Evolutionary conservation across 257 asterid species (phyloP).

Genomic region (Cruciata laevipes): DNA sequence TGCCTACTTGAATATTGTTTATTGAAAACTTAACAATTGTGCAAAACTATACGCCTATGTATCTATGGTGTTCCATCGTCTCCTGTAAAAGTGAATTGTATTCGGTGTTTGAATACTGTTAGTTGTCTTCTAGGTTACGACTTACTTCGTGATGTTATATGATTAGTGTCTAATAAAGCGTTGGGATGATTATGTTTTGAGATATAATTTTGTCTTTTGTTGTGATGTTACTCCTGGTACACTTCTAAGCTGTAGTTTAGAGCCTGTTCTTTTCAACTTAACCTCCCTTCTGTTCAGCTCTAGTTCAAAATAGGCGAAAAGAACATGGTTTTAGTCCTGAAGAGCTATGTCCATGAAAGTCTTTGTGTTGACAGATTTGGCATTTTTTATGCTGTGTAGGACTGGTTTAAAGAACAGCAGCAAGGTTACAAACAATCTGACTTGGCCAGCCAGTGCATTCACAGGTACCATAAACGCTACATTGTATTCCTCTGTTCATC

Average conservation of each 20-base stretch:
- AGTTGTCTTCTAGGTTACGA: not conserved
- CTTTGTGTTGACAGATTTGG: not conserved
- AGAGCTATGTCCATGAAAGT: not conserved
- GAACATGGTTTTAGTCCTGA: not conserved
- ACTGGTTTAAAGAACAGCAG: slow-evolving; percentile 53
- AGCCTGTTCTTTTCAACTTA: no score
- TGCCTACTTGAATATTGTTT: no score
- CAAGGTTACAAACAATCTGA: slow-evolving; percentile 71
- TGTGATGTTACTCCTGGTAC: not conserved
- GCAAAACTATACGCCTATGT: no score
- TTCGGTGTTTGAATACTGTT: not conserved
- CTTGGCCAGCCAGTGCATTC: slow-evolving; percentile 71
- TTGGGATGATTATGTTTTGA: not conserved
- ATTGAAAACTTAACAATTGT: no score
- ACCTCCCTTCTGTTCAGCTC: not conserved
- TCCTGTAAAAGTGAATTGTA: no score
- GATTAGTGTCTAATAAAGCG: not conserved
- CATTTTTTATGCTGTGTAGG: slow-evolving; percentile 21
- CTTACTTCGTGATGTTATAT: not conserved
- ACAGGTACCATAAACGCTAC: slow-evolving; percentile 36
- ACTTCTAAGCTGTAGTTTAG: not conserved
- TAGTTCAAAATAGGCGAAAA: not conserved
- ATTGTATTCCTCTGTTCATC: not conserved
- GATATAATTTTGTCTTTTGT: not conserved
- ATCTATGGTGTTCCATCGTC: no score